phyloP scores from a whole-genome alignment of 1,284 basidiomycete species.

The Rhodotorula sp. region DNA sequence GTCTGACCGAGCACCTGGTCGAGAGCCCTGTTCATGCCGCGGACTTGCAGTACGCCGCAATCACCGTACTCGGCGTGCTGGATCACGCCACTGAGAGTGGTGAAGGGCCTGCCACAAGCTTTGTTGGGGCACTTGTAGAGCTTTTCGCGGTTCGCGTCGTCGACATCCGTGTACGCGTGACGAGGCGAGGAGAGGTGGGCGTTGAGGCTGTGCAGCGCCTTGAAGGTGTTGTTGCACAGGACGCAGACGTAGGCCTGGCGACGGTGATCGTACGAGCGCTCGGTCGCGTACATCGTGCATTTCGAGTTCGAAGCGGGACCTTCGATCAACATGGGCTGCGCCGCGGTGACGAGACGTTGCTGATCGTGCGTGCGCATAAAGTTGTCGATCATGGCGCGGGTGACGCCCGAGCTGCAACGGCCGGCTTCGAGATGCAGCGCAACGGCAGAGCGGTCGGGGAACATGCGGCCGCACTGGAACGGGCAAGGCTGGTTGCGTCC shows the following conservation, averaged over 20 bases:
- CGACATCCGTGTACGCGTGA: constrained; percentile 43
- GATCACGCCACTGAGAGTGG: constrained; percentile 10
- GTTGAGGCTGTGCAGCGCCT: constrained; percentile 53
- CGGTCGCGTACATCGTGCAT: constrained; percentile 4
- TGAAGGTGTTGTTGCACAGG: constrained; percentile 55
- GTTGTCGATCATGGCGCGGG: constrained; percentile 46
- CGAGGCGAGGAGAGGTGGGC: constrained; percentile 57
- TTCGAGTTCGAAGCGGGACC: constrained; percentile 45
- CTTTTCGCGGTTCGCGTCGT: constrained; percentile 46
- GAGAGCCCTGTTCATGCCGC: neutral
- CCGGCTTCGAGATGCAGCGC: constrained; percentile 57
- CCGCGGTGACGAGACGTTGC: constrained; percentile 48
- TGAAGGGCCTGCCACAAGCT: neutral
- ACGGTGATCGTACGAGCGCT: neutral
- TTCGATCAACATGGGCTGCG: constrained; percentile 43
- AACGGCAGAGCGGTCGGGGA: constrained; percentile 53
- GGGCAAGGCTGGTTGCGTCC: neutral
- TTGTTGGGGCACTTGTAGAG: constrained; percentile 53
- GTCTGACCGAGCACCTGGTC: neutral
- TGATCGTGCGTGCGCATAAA: constrained; percentile 51
- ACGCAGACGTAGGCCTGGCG: constrained; percentile 56
- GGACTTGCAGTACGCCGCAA: constrained; percentile 1
- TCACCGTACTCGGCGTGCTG: constrained; percentile 12
- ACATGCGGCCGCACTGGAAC: constrained; percentile 26
- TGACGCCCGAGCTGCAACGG: constrained; percentile 49